Evolutionary conservation across 768 basidiomycete species (phyloP).

Genomic region (Harrya chromipes): DNA sequence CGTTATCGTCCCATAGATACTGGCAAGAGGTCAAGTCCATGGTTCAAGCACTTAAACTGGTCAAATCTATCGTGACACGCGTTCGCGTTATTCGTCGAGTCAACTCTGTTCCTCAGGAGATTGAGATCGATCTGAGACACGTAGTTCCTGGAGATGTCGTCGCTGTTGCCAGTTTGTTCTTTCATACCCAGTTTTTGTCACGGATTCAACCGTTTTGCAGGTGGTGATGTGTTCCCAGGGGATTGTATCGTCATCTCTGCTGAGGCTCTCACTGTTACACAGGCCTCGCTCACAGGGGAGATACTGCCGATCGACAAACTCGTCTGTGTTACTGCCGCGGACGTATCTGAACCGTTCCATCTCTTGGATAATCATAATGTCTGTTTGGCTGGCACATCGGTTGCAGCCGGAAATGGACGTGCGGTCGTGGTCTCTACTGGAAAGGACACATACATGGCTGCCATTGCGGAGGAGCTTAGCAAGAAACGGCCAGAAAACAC

Average conservation of each 20-base stretch:
- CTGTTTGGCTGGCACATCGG: slow-evolving; percentile 35
- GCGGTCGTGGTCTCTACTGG: slow-evolving; percentile 32
- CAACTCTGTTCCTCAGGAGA: slow-evolving; percentile 18
- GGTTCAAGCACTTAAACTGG: slow-evolving; percentile 33
- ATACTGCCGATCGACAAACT: slow-evolving; percentile 34
- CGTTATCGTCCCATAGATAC: slow-evolving; percentile 12
- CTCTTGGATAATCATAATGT: slow-evolving; percentile 33
- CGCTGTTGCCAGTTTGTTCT: slow-evolving; percentile 26
- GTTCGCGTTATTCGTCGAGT: slow-evolving; percentile 30
- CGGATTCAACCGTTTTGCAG: slow-evolving; percentile 8
- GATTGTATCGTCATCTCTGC: slow-evolving; percentile 34
- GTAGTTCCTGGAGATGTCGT: slow-evolving; percentile 34
- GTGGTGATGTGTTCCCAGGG: slow-evolving; percentile 36
- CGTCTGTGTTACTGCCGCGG: slow-evolving; percentile 12
- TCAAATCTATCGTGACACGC: slow-evolving; percentile 33
- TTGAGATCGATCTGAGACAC: slow-evolving; percentile 30
- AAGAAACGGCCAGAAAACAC: slow-evolving; percentile 32
- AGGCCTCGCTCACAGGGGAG: slow-evolving; percentile 37
- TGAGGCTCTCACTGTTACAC: slow-evolving; percentile 32
- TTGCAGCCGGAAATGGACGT: slow-evolving; percentile 31
- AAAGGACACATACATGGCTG: slow-evolving; percentile 33
- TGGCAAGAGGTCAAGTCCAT: slow-evolving; percentile 36
- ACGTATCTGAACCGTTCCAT: slow-evolving; percentile 21
- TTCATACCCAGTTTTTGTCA: background rate
- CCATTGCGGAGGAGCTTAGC: slow-evolving; percentile 34